A percentile compares a stretch with the other conserved stretches of the same genome.
Evolutionary conservation across 164 flowering plant genomes (phyloP).

Genomic region (Annona cherimola): DNA sequence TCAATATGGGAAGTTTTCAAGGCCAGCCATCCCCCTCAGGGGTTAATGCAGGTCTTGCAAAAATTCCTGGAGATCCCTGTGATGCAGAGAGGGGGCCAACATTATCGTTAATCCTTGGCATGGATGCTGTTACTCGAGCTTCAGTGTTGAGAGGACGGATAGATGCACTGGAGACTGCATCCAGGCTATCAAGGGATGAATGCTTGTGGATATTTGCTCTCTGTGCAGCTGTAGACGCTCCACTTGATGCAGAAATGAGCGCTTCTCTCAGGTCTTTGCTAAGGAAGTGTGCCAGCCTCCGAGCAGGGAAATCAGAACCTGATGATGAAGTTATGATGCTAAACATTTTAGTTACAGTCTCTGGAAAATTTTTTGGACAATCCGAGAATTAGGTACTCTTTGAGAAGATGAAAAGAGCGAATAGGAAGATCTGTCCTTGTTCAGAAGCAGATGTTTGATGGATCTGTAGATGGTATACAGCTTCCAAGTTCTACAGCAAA

Average conservation of each 20-base stretch:
- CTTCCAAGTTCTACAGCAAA: too few relatives aligned
- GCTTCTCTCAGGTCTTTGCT: constrained; percentile 69
- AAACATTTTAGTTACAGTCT: constrained; percentile 62
- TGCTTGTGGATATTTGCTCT: constrained; percentile 72
- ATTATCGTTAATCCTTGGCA: constrained; percentile 41
- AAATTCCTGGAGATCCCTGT: constrained; percentile 4
- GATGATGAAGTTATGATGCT: constrained; percentile 81
- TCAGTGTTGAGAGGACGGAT: constrained; percentile 54
- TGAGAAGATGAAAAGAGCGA: not conserved
- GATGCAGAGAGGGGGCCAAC: constrained; percentile 24
- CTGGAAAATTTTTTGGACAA: constrained; percentile 73
- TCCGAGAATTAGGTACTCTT: constrained; percentile 19
- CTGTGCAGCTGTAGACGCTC: constrained; percentile 69
- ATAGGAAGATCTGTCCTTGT: not conserved
- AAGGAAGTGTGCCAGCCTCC: constrained; percentile 67
- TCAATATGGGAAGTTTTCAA: constrained; percentile 7
- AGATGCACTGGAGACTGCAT: constrained; percentile 26
- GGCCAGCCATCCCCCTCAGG: not conserved
- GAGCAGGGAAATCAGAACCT: constrained; percentile 47
- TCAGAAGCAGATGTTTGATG: not conserved
- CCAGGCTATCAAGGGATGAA: constrained; percentile 32
- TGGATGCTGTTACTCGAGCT: constrained; percentile 65
- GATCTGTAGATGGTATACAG: too few relatives aligned
- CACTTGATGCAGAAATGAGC: constrained; percentile 65
- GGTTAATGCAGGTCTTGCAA: constrained; percentile 5